These are phyloP conservation scores for Globisporangium alternatum DNA, from an alignment of 352 stramenopile genomes.

Conservation along the genomic window DNA sequence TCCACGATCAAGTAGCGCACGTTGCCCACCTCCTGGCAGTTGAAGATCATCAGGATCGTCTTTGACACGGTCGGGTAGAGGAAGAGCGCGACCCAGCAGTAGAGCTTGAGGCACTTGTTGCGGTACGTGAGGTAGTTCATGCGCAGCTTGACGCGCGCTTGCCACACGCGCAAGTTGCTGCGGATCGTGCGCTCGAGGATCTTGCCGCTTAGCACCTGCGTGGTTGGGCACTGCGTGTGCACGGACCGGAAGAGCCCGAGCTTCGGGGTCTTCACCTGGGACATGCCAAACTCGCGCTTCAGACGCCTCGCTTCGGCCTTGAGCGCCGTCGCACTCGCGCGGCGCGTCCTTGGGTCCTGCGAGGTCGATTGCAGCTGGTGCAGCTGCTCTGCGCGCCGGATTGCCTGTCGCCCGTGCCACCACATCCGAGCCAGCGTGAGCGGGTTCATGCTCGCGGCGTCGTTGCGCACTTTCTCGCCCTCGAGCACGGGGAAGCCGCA, in stretches of 20 bases:
- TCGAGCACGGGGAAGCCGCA: constrained; percentile 67
- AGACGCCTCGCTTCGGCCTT: constrained; percentile 35
- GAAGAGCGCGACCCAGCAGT: constrained; percentile 72
- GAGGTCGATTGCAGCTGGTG: neutral
- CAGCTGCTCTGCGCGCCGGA: neutral
- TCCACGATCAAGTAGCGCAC: constrained; percentile 63
- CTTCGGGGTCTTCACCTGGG: constrained; percentile 64
- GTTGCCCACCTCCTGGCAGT: constrained; percentile 68
- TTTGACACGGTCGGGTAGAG: constrained; percentile 79
- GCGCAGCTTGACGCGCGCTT: constrained; percentile 69
- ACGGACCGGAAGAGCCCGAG: constrained; percentile 58
- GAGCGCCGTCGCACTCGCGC: neutral
- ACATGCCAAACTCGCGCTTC: constrained; percentile 74
- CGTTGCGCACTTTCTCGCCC: constrained; percentile 41
- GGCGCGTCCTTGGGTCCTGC: constrained; percentile 7
- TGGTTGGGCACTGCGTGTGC: constrained; percentile 50
- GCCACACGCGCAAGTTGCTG: constrained; percentile 73
- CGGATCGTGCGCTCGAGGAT: constrained; percentile 68
- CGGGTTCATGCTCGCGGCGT: constrained; percentile 59
- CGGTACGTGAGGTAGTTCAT: constrained; percentile 85
- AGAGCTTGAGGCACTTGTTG: constrained; percentile 78
- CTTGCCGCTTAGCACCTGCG: constrained; percentile 36
- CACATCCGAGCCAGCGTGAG: constrained; percentile 35
- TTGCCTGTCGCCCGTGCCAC: constrained; percentile 30
- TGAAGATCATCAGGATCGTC: constrained; percentile 78